Conservation (phyloP, 176 grass and related monocot species). For the Typha latifolia region DNA sequence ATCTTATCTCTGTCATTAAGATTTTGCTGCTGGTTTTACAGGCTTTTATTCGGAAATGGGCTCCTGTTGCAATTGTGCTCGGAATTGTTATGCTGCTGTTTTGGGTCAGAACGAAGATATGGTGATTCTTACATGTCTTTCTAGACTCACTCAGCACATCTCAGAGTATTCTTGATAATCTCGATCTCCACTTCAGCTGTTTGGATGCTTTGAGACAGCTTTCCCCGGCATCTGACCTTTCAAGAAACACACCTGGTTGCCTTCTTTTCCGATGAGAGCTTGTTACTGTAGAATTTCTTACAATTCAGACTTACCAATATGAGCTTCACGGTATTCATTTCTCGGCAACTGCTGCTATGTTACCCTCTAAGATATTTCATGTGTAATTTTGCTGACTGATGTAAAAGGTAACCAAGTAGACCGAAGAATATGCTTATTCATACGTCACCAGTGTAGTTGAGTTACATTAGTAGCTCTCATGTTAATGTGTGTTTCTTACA, state of each 20-base stretch:
- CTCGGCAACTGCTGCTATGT: neutral
- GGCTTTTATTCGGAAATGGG: constrained; percentile 83
- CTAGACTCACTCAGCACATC: neutral
- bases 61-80: constrained; percentile 77
- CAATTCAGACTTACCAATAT: neutral
- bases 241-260: constrained; percentile 35
- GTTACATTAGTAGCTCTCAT: too few relatives aligned
- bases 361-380: too few relatives aligned
- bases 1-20: too few relatives aligned
- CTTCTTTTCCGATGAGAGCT: constrained; percentile 5
- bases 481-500: too few relatives aligned
- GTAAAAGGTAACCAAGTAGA: too few relatives aligned
- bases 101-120: constrained; percentile 85
- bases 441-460: too few relatives aligned
- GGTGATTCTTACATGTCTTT: constrained; percentile 30
- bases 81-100: constrained; percentile 80
- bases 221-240: constrained; percentile 38
- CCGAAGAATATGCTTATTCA: too few relatives aligned
- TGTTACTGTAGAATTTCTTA: neutral
- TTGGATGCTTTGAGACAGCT: constrained; percentile 28
- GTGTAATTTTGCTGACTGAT: too few relatives aligned
- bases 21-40: constrained; percentile 18
- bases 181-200: neutral
- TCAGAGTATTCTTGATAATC: neutral
- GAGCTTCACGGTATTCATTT: neutral